phyloP scores from a whole-genome alignment of 176 grass and related monocot species.

The Poa annua region DNA sequence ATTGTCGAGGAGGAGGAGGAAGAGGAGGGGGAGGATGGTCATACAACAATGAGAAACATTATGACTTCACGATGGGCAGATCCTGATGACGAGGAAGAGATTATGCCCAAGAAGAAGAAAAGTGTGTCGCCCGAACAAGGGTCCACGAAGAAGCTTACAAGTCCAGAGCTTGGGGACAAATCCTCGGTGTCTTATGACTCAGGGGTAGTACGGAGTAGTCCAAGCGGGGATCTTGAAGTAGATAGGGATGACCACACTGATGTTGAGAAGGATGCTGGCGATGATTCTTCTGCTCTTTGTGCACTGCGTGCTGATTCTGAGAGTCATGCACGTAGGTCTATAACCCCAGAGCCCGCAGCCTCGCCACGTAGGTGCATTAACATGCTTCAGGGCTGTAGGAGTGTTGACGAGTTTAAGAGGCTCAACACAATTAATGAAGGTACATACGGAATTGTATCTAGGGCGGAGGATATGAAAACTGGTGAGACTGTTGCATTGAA shows the following conservation, averaged over 20 bases:
- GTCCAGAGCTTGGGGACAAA: slow-evolving; percentile 53
- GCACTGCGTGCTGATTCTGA: slow-evolving; percentile 35
- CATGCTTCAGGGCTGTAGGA: slow-evolving; percentile 93
- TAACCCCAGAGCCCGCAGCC: slow-evolving; percentile 46
- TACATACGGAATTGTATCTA: slow-evolving; percentile 93
- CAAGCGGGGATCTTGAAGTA: slow-evolving; percentile 34
- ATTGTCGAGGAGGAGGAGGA: slow-evolving; percentile 42
- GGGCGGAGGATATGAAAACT: slow-evolving; percentile 86
- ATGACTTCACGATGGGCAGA: slow-evolving; percentile 79
- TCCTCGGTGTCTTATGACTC: slow-evolving; percentile 57
- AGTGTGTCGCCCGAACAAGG: slow-evolving; percentile 37
- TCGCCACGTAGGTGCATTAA: slow-evolving; percentile 65
- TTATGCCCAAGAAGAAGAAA: slow-evolving; percentile 53
- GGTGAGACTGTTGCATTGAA: slow-evolving; percentile 94
- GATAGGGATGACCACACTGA: slow-evolving; percentile 44
- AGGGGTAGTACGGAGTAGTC: slow-evolving; percentile 39
- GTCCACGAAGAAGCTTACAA: slow-evolving; percentile 40
- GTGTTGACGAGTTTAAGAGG: slow-evolving; percentile 88
- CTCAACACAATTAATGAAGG: slow-evolving; percentile 94
- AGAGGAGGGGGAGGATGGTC: slow-evolving; percentile 60
- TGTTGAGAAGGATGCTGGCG: slow-evolving; percentile 38
- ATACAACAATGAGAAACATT: slow-evolving; percentile 59
- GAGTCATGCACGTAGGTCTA: slow-evolving; percentile 40
- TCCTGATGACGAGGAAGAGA: slow-evolving; percentile 47
- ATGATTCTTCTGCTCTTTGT: slow-evolving; percentile 38